Percentiles rank a stretch among this genome's conserved stretches.
phyloP scores from a whole-genome alignment of 2,329 filamentous ascomycete genomes.

The Sporothrix protearum region DNA sequence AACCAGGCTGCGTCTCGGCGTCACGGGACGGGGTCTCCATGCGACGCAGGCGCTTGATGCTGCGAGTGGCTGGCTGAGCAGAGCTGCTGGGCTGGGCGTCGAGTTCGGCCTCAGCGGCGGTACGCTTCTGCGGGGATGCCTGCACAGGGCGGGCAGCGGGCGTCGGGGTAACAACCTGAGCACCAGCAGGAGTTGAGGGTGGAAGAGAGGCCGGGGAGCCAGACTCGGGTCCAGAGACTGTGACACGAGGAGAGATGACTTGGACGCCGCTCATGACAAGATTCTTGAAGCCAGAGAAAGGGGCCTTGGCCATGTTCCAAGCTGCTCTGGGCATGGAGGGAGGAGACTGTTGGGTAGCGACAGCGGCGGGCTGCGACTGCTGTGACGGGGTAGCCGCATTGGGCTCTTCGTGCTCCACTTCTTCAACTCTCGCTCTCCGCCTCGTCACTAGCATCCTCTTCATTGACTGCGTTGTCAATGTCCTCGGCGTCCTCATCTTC shows the following conservation, averaged over 20 bases:
- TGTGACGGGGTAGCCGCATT: constrained; percentile 1
- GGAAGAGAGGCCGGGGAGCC: not conserved
- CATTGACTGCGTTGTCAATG: not conserved
- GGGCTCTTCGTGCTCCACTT: not conserved
- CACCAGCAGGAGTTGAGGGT: not conserved
- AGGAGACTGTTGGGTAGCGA: not conserved
- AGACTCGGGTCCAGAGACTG: not conserved
- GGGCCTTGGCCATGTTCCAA: constrained; percentile 33
- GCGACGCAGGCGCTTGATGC: constrained; percentile 3
- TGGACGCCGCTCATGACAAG: constrained; percentile 35
- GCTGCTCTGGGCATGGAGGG: constrained; percentile 25
- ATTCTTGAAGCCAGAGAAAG: constrained; percentile 35
- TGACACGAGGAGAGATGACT: constrained; percentile 32
- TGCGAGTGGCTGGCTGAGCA: not conserved
- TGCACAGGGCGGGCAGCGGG: not conserved
- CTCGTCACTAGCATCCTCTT: not conserved
- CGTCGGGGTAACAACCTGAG: not conserved
- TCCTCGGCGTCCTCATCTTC: not conserved
- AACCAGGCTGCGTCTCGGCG: not conserved
- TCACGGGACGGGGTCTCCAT: not conserved
- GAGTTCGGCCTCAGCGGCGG: constrained; percentile 1
- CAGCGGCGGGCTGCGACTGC: not conserved
- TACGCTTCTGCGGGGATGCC: constrained; percentile 14
- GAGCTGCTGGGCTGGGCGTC: not conserved
- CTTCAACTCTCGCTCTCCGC: not conserved